Evolutionary conservation across 2,329 filamentous ascomycete genomes (phyloP).

Genomic region (Biscogniauxia marginata): DNA sequence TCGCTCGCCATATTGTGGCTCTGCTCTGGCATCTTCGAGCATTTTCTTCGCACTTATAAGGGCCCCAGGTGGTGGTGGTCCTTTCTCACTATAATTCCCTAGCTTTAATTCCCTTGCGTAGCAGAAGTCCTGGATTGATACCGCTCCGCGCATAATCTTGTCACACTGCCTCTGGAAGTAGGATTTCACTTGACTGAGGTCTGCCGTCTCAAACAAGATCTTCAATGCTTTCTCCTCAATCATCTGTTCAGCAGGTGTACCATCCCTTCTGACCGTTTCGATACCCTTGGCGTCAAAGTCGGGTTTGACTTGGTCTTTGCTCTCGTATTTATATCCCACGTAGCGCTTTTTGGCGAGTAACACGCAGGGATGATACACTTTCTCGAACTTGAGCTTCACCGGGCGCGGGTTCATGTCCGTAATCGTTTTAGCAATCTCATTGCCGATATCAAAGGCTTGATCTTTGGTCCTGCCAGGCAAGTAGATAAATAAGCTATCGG

Average conservation of each 20-base stretch:
- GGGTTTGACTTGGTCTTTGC: slow-evolving; percentile 68
- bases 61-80: slow-evolving; percentile 79
- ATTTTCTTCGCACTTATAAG: slow-evolving; percentile 84
- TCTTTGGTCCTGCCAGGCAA: slow-evolving; percentile 83
- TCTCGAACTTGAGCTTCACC: slow-evolving; percentile 96
- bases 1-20: slow-evolving; percentile 93
- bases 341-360: slow-evolving; percentile 96
- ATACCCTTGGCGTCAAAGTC: slow-evolving; percentile 98
- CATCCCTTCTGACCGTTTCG: slow-evolving; percentile 92
- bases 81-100: slow-evolving; percentile 81
- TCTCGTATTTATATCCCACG: slow-evolving; percentile 96
- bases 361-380: slow-evolving; percentile 94
- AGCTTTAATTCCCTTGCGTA: slow-evolving; percentile 91
- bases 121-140: slow-evolving; percentile 94
- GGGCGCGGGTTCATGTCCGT: slow-evolving; percentile 89
- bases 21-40: slow-evolving; percentile 79
- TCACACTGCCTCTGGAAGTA: slow-evolving; percentile 89
- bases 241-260: slow-evolving; percentile 92
- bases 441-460: slow-evolving; percentile 87
- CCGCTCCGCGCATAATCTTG: slow-evolving; percentile 86
- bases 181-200: slow-evolving; percentile 81
- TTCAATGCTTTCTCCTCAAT: slow-evolving; percentile 91
- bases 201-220: slow-evolving; percentile 83
- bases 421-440: slow-evolving; percentile 84
- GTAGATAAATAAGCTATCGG: slow-evolving; percentile 89